phyloP scores from a whole-genome alignment of 2,329 filamentous ascomycete genomes.

The Metarhizium sp. region DNA sequence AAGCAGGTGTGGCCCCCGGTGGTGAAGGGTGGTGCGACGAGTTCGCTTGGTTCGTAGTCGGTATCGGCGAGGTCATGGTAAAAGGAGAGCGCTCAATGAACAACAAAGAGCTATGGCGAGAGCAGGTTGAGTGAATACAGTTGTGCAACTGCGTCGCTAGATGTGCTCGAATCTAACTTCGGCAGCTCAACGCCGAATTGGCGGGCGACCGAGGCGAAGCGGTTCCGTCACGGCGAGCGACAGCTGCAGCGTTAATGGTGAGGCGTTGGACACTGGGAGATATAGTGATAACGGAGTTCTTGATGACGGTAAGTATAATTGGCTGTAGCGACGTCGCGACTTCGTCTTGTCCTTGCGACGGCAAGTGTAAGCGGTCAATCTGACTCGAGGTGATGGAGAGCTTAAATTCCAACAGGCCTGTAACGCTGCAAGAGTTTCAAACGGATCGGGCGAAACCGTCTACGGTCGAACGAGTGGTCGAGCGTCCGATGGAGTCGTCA shows the following conservation, averaged over 20 bases:
- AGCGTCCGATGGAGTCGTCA: background rate
- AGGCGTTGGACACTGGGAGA: too few species aligned
- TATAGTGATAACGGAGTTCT: background rate
- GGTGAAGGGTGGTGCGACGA: slow-evolving; percentile 16
- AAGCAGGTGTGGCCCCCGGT: slow-evolving; percentile 37
- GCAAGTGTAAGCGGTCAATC: background rate
- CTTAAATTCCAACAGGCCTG: background rate
- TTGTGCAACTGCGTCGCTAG: slow-evolving; percentile 2
- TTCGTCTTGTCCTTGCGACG: background rate
- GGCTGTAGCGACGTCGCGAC: background rate
- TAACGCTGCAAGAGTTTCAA: background rate
- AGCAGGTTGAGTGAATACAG: background rate
- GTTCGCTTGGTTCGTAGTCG: slow-evolving; percentile 22
- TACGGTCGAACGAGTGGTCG: slow-evolving; percentile 5
- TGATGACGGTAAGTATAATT: background rate
- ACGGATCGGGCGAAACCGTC: background rate
- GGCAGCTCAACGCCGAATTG: slow-evolving; percentile 1
- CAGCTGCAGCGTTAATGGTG: background rate
- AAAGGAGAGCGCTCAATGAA: background rate
- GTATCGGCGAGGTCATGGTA: slow-evolving; percentile 27
- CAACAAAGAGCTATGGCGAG: background rate
- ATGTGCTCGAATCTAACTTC: slow-evolving; percentile 2
- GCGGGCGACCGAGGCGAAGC: background rate
- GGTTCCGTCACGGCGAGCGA: background rate
- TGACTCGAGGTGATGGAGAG: background rate